Conservation (phyloP, 2,329 filamentous ascomycete species). For the Penicillium brevicompactum region DNA sequence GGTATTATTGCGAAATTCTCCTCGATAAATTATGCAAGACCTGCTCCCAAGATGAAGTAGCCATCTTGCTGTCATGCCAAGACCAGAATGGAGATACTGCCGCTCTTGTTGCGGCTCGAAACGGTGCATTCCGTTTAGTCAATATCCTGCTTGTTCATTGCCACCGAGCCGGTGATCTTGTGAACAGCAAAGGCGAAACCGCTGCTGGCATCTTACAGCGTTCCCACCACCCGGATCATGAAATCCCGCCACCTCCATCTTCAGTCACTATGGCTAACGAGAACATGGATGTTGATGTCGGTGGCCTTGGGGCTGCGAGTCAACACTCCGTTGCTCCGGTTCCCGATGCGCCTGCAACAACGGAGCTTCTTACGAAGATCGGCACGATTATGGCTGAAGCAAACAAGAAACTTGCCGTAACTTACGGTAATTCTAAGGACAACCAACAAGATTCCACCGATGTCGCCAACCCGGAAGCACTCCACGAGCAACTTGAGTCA, state of each 20-base stretch:
- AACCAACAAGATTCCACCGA: slow-evolving; percentile 56
- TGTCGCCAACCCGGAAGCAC: slow-evolving; percentile 43
- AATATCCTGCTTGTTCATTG: slow-evolving; percentile 71
- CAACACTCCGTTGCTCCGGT: slow-evolving; percentile 31
- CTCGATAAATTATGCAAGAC: slow-evolving; percentile 83
- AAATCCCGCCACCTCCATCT: slow-evolving; percentile 69
- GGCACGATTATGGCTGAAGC: slow-evolving; percentile 71
- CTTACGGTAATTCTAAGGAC: slow-evolving; percentile 63
- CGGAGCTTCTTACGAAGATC: slow-evolving; percentile 69
- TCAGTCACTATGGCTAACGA: slow-evolving; percentile 56
- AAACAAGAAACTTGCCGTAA: slow-evolving; percentile 65
- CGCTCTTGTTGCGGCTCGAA: slow-evolving; percentile 81
- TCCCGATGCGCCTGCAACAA: slow-evolving; percentile 61
- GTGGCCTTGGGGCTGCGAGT: slow-evolving; percentile 31
- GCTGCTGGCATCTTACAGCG: slow-evolving; percentile 81
- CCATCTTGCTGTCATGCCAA: slow-evolving; percentile 76
- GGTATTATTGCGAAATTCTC: slow-evolving; percentile 91
- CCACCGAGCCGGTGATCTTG: slow-evolving; percentile 74
- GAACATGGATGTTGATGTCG: slow-evolving; percentile 33
- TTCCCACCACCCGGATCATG: slow-evolving; percentile 68
- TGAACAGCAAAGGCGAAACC: slow-evolving; percentile 78
- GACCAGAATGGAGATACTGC: slow-evolving; percentile 91
- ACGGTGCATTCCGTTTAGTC: slow-evolving; percentile 78
- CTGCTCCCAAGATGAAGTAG: slow-evolving; percentile 73
- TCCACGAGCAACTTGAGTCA: slow-evolving; percentile 46